These are phyloP conservation scores for Tulasnella sp. DNA, from an alignment of 768 basidiomycete species.

Conservation along the genomic window DNA sequence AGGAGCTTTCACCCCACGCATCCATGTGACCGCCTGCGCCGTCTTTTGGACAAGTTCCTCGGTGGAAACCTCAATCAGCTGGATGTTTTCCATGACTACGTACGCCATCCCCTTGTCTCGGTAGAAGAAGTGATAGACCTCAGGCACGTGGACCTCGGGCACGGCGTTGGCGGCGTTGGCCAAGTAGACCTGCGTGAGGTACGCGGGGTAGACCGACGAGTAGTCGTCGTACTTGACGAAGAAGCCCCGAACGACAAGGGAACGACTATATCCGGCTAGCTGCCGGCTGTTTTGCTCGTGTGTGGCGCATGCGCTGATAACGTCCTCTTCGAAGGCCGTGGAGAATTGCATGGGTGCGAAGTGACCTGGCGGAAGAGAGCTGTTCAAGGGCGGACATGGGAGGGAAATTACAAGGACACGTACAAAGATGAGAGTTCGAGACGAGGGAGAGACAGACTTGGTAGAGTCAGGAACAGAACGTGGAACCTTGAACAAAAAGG, in stretches of 20 bases:
- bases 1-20: slow-evolving; percentile 40
- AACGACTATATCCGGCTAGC: not conserved
- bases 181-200: not conserved
- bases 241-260: not conserved
- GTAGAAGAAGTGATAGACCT: slow-evolving; percentile 38
- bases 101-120: slow-evolving; percentile 38
- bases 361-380: no score
- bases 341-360: no score
- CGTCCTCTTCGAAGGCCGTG: no score
- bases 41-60: slow-evolving; percentile 36
- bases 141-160: slow-evolving; percentile 38
- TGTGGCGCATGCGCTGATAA: not conserved
- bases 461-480: no score
- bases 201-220: not conserved
- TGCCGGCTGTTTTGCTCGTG: not conserved
- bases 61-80: slow-evolving; percentile 34
- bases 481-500: no score
- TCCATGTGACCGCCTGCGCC: slow-evolving; percentile 42
- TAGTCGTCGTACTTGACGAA: not conserved
- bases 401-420: no score
- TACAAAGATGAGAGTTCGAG: no score
- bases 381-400: no score
- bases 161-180: slow-evolving; percentile 30
- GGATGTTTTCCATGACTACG: slow-evolving; percentile 43
- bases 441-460: no score